These are phyloP conservation scores for Rhodocollybia butyracea DNA, from an alignment of 768 basidiomycete genomes.

Conservation along the genomic window DNA sequence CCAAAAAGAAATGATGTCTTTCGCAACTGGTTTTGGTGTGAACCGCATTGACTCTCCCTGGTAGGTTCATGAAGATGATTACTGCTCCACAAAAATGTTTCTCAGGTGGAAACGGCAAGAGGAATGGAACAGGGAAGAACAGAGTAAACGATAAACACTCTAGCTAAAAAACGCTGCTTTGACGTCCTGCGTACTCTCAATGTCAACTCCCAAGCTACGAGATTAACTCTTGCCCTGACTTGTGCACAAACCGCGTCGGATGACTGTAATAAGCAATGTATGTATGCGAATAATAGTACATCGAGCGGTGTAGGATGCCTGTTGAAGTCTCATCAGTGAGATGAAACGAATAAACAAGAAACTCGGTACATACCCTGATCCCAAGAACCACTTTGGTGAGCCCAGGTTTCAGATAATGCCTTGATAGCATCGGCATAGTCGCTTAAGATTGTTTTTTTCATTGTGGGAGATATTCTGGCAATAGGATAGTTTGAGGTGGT, in stretches of 20 bases:
- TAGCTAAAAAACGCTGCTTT: too few relatives aligned
- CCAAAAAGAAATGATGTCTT: too few relatives aligned
- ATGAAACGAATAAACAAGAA: too few relatives aligned
- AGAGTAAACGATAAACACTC: too few relatives aligned
- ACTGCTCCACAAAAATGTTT: constrained; percentile 68
- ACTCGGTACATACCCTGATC: constrained; percentile 72
- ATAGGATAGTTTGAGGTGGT: constrained; percentile 43
- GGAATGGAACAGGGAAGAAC: constrained; percentile 15
- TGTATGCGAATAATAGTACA: too few relatives aligned
- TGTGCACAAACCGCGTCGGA: too few relatives aligned
- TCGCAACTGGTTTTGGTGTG: background rate
- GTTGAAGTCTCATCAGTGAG: too few relatives aligned
- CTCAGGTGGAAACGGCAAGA: constrained; percentile 14
- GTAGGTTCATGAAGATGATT: too few relatives aligned
- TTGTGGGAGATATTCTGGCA: constrained; percentile 40
- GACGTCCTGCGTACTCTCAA: constrained; percentile 60
- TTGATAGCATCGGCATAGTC: constrained; percentile 71
- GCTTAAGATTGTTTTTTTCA: constrained; percentile 36
- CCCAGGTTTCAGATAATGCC: constrained; percentile 70
- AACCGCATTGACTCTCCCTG: too few relatives aligned
- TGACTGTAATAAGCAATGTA: too few relatives aligned
- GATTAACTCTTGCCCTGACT: too few relatives aligned
- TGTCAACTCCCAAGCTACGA: constrained; percentile 82
- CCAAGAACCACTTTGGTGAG: constrained; percentile 83
- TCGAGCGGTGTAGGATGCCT: too few relatives aligned